Conservation (phyloP, 768 basidiomycete genomes). For the Lactarius akahatsu region DNA sequence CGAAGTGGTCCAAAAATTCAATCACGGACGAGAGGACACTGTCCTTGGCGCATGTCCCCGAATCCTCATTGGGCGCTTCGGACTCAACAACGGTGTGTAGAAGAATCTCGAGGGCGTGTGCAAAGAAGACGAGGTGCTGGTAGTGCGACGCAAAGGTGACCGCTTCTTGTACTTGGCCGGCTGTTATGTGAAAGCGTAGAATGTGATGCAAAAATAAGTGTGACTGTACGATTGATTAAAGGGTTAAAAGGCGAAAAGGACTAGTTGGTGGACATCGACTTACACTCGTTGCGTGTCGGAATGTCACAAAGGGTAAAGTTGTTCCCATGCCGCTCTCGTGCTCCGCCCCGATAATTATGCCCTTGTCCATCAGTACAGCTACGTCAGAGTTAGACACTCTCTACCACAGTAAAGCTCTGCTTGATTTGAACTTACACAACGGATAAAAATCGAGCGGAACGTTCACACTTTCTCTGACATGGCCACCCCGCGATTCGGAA, state of each 20-base stretch:
- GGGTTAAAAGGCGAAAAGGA: slow-evolving; percentile 7
- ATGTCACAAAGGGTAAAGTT: slow-evolving; percentile 85
- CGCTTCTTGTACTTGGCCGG: slow-evolving; percentile 64
- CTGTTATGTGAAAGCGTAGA: slow-evolving; percentile 76
- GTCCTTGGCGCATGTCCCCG: slow-evolving; percentile 4
- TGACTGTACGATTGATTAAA: slow-evolving; percentile 51
- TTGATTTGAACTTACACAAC: slow-evolving; percentile 60
- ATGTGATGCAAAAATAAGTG: slow-evolving; percentile 94
- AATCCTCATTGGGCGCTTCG: slow-evolving; percentile 46
- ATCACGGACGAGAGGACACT: slow-evolving; percentile 63
- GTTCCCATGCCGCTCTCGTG: slow-evolving; percentile 75
- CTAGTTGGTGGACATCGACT: slow-evolving; percentile 34
- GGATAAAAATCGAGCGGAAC: slow-evolving; percentile 95
- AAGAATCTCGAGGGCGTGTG: slow-evolving; percentile 91
- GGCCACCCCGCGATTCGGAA: slow-evolving; percentile 41
- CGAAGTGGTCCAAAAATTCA: slow-evolving; percentile 94
- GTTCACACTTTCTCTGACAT: slow-evolving; percentile 90
- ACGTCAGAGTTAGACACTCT: slow-evolving; percentile 11
- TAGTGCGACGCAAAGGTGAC: slow-evolving; percentile 86
- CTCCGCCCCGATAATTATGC: slow-evolving; percentile 95
- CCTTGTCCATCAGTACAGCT: slow-evolving; percentile 99
- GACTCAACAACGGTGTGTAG: slow-evolving; percentile 92
- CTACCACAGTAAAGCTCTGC: slow-evolving; percentile 8
- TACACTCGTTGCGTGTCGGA: slow-evolving; percentile 88
- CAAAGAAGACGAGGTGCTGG: slow-evolving; percentile 85